Evolutionary conservation across 495 filamentous ascomycete species (phyloP).

Genomic region (Annulohypoxylon maeteangense): DNA sequence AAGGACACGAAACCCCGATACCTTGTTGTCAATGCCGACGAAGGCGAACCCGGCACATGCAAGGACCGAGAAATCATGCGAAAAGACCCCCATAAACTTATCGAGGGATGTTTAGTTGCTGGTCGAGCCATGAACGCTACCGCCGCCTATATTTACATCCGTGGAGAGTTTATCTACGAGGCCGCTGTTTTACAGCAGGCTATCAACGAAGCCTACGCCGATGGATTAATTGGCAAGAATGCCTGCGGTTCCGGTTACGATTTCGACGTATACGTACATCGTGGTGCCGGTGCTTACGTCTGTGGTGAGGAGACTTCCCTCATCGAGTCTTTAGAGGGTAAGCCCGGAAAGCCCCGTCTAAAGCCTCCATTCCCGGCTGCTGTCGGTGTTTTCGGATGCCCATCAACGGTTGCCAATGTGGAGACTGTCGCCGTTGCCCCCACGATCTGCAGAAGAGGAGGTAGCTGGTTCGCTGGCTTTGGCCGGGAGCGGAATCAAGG

Average conservation of each 20-base stretch:
- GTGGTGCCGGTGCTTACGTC: slow-evolving; percentile 96
- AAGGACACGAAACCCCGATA: slow-evolving; percentile 97
- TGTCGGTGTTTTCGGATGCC: slow-evolving; percentile 97
- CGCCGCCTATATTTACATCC: slow-evolving; percentile 99
- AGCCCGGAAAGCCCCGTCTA: slow-evolving; percentile 96
- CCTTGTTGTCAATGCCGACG: slow-evolving; percentile 96
- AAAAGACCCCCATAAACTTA: slow-evolving; percentile 98
- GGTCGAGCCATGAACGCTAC: slow-evolving; percentile 98
- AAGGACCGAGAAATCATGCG: slow-evolving; percentile 99
- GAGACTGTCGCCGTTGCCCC: slow-evolving; percentile 96
- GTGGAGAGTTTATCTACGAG: slow-evolving; percentile 98
- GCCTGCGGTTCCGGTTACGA: slow-evolving; percentile 96
- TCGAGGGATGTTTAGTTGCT: slow-evolving; percentile 96
- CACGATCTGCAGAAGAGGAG: slow-evolving; percentile 93
- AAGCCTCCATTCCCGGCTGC: slow-evolving; percentile 98
- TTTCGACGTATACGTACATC: slow-evolving; percentile 96
- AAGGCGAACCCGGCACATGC: slow-evolving; percentile 98
- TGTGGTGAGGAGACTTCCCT: slow-evolving; percentile 98
- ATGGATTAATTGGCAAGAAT: slow-evolving; percentile 95
- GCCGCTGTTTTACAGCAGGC: slow-evolving; percentile 92
- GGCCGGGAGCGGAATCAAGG: slow-evolving; percentile 95
- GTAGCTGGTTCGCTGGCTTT: slow-evolving; percentile 90
- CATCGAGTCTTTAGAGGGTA: slow-evolving; percentile 97
- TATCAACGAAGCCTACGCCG: slow-evolving; percentile 96
- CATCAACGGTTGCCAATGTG: slow-evolving; percentile 96